These are phyloP conservation scores for Diaporthe amygdali DNA, from an alignment of 2,329 filamentous ascomycete genomes.

Conservation along the genomic window DNA sequence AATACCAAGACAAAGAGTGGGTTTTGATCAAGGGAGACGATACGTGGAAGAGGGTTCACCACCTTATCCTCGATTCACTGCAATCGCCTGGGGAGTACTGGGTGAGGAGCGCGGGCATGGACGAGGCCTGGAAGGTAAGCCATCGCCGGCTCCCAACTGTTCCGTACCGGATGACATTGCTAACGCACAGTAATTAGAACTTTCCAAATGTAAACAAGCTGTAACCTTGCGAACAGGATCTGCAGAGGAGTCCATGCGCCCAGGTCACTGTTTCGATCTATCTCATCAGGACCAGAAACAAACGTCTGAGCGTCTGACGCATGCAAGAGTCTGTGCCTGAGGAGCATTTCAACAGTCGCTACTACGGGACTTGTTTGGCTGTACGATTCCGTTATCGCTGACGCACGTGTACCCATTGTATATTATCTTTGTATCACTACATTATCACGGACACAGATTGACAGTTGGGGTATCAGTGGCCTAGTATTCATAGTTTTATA, in stretches of 20 bases:
- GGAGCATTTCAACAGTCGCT: background rate
- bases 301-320: background rate
- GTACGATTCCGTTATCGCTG: background rate
- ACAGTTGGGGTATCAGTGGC: slow-evolving; percentile 17
- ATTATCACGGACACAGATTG: background rate
- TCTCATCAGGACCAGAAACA: too few relatives aligned
- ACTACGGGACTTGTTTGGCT: background rate
- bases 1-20: slow-evolving; percentile 52
- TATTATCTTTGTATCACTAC: background rate
- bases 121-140: slow-evolving; percentile 66
- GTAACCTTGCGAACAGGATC: background rate
- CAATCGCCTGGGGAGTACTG: slow-evolving; percentile 59
- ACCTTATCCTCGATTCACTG: slow-evolving; percentile 67
- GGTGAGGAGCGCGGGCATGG: slow-evolving; percentile 67
- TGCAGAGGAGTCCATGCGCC: background rate
- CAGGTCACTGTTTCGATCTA: background rate
- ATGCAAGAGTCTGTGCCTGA: background rate
- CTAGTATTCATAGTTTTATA: slow-evolving; percentile 6
- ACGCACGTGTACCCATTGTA: background rate
- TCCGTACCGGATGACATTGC: background rate
- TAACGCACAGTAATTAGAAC: background rate
- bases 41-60: slow-evolving; percentile 65
- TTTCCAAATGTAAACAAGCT: slow-evolving; percentile 3
- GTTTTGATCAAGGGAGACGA: slow-evolving; percentile 58
- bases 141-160: background rate